Percentiles rank a stretch among this genome's conserved stretches.
These are phyloP conservation scores for Panellus pusillus DNA, from an alignment of 768 basidiomycete species.

Conservation along the genomic window DNA sequence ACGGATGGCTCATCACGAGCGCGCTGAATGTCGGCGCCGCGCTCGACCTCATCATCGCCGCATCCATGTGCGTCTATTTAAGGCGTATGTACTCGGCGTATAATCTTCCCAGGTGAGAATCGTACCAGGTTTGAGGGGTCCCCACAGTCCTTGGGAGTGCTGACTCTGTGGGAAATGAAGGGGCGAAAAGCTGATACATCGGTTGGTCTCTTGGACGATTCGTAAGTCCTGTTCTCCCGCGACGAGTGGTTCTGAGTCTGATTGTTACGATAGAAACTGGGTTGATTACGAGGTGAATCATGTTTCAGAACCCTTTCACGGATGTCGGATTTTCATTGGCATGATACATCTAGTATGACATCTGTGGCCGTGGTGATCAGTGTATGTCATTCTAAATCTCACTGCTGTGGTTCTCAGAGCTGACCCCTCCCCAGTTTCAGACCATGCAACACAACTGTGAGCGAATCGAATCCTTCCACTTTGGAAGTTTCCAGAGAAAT, in stretches of 20 bases:
- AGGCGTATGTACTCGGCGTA: too few relatives aligned
- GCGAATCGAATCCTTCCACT: slow-evolving; percentile 4
- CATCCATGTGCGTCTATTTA: slow-evolving; percentile 33
- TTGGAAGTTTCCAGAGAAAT: slow-evolving; percentile 10
- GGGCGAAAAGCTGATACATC: slow-evolving; percentile 27
- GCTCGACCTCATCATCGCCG: slow-evolving; percentile 33
- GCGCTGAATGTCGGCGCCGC: too few relatives aligned
- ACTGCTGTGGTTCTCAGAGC: neutral
- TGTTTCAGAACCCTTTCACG: slow-evolving; percentile 12
- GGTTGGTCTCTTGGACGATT: slow-evolving; percentile 29
- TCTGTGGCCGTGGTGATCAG: too few relatives aligned
- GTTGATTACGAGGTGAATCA: too few relatives aligned
- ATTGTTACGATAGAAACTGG: slow-evolving; percentile 20
- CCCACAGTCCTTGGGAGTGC: neutral
- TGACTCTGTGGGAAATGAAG: slow-evolving; percentile 6
- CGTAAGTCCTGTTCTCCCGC: slow-evolving; percentile 29
- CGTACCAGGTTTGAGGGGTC: slow-evolving; percentile 17
- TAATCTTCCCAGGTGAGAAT: slow-evolving; percentile 20
- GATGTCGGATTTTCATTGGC: neutral
- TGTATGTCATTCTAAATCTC: neutral
- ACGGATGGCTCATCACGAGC: too few relatives aligned
- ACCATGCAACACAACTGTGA: slow-evolving; percentile 21
- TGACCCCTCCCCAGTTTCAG: slow-evolving; percentile 2
- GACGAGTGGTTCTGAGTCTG: neutral
- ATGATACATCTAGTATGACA: slow-evolving; percentile 1